These are phyloP conservation scores for Lipomyces yamadae DNA, from an alignment of 805 yeast genomes.

Conservation along the genomic window DNA sequence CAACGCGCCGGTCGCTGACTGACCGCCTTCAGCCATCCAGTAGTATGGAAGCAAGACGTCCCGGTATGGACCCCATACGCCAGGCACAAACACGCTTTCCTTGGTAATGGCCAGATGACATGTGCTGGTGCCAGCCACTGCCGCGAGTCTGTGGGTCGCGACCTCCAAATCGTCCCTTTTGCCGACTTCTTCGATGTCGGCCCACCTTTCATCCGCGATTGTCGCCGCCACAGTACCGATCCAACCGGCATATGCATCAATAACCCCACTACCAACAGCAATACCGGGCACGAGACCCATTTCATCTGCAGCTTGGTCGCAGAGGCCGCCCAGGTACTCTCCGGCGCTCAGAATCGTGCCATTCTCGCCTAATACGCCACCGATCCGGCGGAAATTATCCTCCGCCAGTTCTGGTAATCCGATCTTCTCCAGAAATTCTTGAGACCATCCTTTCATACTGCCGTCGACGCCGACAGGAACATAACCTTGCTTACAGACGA, in stretches of 20 bases:
- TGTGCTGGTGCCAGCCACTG: conserved; percentile 98
- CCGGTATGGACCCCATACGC: conserved; percentile 98
- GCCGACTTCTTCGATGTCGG: conserved; percentile 14
- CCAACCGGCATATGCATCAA: conserved; percentile 99
- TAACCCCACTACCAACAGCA: conserved; percentile 92
- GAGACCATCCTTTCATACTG: conserved; percentile 86
- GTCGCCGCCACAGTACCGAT: conserved; percentile 96
- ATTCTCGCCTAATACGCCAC: conserved; percentile 77
- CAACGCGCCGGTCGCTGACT: conserved; percentile 93
- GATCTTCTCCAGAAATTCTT: conserved; percentile 68
- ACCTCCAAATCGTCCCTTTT: conserved; percentile 48
- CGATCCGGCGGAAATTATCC: conserved; percentile 76
- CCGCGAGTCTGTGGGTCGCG: conserved; percentile 87
- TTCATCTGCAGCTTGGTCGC: conserved; percentile 70
- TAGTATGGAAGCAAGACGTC: conserved; percentile 87
- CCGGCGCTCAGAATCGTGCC: conserved; percentile 87
- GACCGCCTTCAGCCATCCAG: conserved; percentile 99
- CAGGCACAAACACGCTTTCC: conserved; percentile 86
- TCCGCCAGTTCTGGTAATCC: conserved; percentile 78
- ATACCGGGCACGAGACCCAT: conserved; percentile 81
- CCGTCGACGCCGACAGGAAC: conserved; percentile 92
- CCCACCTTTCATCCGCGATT: conserved; percentile 56
- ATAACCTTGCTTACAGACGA: conserved; percentile 94
- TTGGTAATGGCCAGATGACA: conserved; percentile 90
- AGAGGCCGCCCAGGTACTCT: conserved; percentile 78